phyloP scores from a whole-genome alignment of 345 rosid genomes.

The Linum lewisii region DNA sequence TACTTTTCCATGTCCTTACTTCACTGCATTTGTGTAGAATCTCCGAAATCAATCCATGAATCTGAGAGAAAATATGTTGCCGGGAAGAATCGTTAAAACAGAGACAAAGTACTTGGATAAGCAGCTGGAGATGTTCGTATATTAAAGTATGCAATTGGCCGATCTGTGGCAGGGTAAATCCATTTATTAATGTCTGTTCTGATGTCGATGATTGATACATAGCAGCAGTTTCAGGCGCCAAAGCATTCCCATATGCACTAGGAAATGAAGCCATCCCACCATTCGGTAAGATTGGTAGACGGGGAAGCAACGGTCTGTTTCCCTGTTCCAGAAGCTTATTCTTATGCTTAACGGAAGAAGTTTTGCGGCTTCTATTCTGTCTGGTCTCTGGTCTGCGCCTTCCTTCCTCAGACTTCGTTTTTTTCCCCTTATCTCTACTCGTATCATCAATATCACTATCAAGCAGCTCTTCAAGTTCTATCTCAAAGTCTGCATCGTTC shows the following conservation, averaged over 20 bases:
- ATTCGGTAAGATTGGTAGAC: constrained; percentile 50
- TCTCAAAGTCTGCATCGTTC: constrained; percentile 83
- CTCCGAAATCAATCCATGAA: constrained; percentile 60
- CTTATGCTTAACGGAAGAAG: constrained; percentile 32
- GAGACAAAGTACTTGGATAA: constrained; percentile 76
- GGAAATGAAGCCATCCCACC: constrained; percentile 26
- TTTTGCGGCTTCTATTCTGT: constrained; percentile 58
- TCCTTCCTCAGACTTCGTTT: constrained; percentile 21
- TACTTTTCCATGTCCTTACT: constrained; percentile 35
- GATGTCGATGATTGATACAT: constrained; percentile 19
- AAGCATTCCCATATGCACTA: constrained; percentile 17
- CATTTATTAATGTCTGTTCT: constrained; percentile 29
- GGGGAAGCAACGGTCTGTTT: constrained; percentile 67
- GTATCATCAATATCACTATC: constrained; percentile 76
- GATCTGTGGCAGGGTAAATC: constrained; percentile 58
- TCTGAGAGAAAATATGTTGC: constrained; percentile 53
- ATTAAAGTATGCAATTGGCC: constrained; percentile 71
- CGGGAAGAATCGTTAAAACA: constrained; percentile 64
- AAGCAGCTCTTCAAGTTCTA: constrained; percentile 83
- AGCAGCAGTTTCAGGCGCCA: constrained; percentile 21
- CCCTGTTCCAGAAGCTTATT: constrained; percentile 47
- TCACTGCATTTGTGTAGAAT: constrained; percentile 53
- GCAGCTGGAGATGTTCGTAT: constrained; percentile 84
- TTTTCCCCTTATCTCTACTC: constrained; percentile 25
- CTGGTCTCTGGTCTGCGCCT: constrained; percentile 67